Evolutionary conservation across 768 basidiomycete genomes (phyloP), one percentile per base, ranked within the genome.

Genomic region (Neoboletus magnificus): DNA sequence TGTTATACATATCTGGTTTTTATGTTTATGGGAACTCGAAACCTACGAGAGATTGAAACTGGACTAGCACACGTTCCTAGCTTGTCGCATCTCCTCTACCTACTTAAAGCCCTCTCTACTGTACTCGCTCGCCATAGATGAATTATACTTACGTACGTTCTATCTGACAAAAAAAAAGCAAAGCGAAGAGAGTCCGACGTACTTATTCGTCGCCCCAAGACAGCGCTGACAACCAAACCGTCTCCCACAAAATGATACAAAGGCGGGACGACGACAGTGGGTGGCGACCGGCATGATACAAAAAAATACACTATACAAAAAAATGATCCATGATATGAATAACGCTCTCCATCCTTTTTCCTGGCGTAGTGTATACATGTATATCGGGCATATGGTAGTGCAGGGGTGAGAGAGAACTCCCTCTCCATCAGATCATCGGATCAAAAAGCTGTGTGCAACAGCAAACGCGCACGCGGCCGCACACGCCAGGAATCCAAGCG

Each of bases 401-500:
- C 41, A 39, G 9, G 16, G 23, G 25, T 3, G 30, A n/a, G 5
- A 46, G 16, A 7, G 7, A 22, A 22, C 16, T 27, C 27, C 3
- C 18, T 12, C 18, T 48, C 75, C 69, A 87, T 50, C 81, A 76
- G 63, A 90, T 76, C 64, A 91, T 54, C 85, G 82, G 63, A 92
- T 91, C 66, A 87, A 75, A 70, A 86, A 85, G 66, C 85, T 90
- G 57, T 86, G 84, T n/a, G 81, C 65, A 20, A 92, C 78, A 4
- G 86, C 82, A 15, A 86, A 51, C 25, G 73, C 79, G 62, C 87
- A 89, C 20, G 81, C 81, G 11, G 51, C 79, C 16, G 86, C 77
- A 65, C 87, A 88, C 1, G 78, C 77, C 42, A 90, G 66, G 67
- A 93, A 92, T 27, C 90, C 89, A 30, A 90, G 72, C 11, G 87